A percentile compares a stretch with the other conserved stretches of the same genome.
phyloP scores from a whole-genome alignment of 306 rosid genomes.

The Senna tora region DNA sequence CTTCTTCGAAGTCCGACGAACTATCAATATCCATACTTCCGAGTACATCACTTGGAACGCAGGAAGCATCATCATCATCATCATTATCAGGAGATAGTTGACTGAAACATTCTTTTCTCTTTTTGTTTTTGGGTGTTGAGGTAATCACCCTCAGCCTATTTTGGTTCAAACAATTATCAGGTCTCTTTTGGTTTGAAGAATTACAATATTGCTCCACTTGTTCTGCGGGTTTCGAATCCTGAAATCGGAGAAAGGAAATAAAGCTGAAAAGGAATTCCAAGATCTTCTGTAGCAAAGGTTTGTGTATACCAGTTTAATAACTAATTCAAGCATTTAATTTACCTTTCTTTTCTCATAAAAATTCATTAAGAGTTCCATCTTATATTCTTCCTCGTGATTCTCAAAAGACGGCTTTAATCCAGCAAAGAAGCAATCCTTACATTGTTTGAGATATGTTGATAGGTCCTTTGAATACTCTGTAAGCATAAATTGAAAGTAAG shows the following conservation, averaged over 20 bases:
- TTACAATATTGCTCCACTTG: constrained; percentile 13
- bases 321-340: constrained; percentile 34
- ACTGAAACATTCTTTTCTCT: constrained; percentile 22
- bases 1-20: constrained; percentile 35
- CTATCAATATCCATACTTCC: constrained; percentile 23
- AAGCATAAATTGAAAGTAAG: constrained; percentile 28
- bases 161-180: no score
- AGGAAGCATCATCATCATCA: no score
- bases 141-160: constrained; percentile 34
- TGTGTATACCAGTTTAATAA: constrained; percentile 13
- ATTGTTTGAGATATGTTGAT: constrained; percentile 72
- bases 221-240: constrained; percentile 51
- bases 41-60: constrained; percentile 11
- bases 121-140: constrained; percentile 11
- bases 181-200: no score
- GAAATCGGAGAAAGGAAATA: constrained; percentile 27
- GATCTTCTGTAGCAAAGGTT: constrained; percentile 23
- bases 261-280: constrained; percentile 21
- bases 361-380: constrained; percentile 62
- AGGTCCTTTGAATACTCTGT: constrained; percentile 81
- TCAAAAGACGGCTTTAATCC: constrained; percentile 66
- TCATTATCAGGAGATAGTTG: constrained; percentile 33
- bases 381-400: constrained; percentile 63
- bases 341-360: constrained; percentile 71
- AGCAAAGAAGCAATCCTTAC: constrained; percentile 78